These are phyloP conservation scores for Phytophthora sojae DNA, from an alignment of 352 stramenopile genomes.

Conservation along the genomic window DNA sequence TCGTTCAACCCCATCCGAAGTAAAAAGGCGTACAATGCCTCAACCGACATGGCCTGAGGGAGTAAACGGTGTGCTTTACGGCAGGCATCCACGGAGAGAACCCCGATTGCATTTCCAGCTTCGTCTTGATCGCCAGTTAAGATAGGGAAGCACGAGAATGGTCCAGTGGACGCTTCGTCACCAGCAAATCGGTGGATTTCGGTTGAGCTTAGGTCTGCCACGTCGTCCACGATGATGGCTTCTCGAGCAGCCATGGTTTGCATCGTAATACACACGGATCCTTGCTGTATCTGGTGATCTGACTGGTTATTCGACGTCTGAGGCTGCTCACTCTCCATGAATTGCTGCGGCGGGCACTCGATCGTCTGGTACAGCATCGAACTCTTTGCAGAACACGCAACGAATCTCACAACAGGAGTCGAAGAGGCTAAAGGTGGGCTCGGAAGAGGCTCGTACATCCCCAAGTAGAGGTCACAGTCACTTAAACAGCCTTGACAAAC, in stretches of 20 bases:
- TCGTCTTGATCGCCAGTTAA: background rate
- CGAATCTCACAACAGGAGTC: conserved; percentile 53
- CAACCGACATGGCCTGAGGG: conserved; percentile 66
- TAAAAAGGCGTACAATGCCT: conserved; percentile 59
- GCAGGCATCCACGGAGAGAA: conserved; percentile 68
- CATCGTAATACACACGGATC: conserved; percentile 38
- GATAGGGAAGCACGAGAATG: conserved; percentile 69
- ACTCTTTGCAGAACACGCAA: conserved; percentile 59
- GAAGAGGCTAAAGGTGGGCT: conserved; percentile 35
- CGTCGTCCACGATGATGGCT: conserved; percentile 49
- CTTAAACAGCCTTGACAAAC: conserved; percentile 61
- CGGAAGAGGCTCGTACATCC: conserved; percentile 64
- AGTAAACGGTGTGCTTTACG: conserved; percentile 54
- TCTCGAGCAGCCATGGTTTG: conserved; percentile 37
- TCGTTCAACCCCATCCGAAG: conserved; percentile 59
- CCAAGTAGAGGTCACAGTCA: conserved; percentile 80
- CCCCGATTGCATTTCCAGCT: conserved; percentile 38
- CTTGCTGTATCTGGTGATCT: background rate
- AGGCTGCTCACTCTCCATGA: background rate
- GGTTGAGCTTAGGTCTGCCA: conserved; percentile 19
- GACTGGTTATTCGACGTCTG: conserved; percentile 16
- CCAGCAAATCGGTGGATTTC: conserved; percentile 39
- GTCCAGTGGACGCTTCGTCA: conserved; percentile 36
- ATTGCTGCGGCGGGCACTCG: conserved; percentile 10
- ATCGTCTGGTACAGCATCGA: conserved; percentile 53